Percentiles rank a stretch among this genome's conserved stretches.
These are phyloP conservation scores for Chaetomidium leptoderma DNA, from an alignment of 495 filamentous ascomycete genomes.

Conservation along the genomic window DNA sequence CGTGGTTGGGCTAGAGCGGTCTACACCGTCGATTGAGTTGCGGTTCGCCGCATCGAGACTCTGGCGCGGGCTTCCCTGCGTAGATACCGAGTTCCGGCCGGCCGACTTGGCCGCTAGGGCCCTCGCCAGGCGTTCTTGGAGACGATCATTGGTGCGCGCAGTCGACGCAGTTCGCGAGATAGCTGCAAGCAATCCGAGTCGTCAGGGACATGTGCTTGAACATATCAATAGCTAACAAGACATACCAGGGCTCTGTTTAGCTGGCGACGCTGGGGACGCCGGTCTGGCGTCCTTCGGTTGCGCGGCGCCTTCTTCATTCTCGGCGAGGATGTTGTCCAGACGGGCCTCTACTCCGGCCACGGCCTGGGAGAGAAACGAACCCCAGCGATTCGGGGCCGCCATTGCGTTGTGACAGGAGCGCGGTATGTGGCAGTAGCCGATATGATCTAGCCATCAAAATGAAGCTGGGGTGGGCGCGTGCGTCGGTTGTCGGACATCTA, in stretches of 20 bases:
- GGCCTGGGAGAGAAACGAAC: slow-evolving; percentile 83
- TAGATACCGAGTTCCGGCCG: slow-evolving; percentile 24
- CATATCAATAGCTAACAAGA: not conserved
- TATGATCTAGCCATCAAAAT: slow-evolving; percentile 17
- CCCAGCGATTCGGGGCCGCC: slow-evolving; percentile 54
- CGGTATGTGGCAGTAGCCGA: not conserved
- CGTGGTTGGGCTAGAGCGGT: slow-evolving; percentile 15
- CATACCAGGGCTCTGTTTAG: slow-evolving; percentile 31
- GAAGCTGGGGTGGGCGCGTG: not conserved
- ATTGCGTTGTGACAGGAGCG: slow-evolving; percentile 19
- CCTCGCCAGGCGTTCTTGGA: slow-evolving; percentile 80
- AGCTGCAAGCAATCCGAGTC: slow-evolving; percentile 23
- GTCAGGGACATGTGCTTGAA: slow-evolving; percentile 13
- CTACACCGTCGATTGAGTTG: slow-evolving; percentile 29
- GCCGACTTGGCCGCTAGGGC: slow-evolving; percentile 48
- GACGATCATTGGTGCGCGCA: slow-evolving; percentile 62
- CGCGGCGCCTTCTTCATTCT: slow-evolving; percentile 52
- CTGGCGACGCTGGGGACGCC: slow-evolving; percentile 28
- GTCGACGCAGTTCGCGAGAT: slow-evolving; percentile 52
- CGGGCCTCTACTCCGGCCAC: slow-evolving; percentile 91
- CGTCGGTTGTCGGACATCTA: slow-evolving; percentile 2
- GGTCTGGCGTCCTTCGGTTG: slow-evolving; percentile 31
- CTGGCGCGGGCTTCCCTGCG: slow-evolving; percentile 31
- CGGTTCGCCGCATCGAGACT: slow-evolving; percentile 32
- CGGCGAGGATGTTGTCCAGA: slow-evolving; percentile 85